Conservation (phyloP, 495 filamentous ascomycete genomes). For the Penicillium robsamsonii region DNA sequence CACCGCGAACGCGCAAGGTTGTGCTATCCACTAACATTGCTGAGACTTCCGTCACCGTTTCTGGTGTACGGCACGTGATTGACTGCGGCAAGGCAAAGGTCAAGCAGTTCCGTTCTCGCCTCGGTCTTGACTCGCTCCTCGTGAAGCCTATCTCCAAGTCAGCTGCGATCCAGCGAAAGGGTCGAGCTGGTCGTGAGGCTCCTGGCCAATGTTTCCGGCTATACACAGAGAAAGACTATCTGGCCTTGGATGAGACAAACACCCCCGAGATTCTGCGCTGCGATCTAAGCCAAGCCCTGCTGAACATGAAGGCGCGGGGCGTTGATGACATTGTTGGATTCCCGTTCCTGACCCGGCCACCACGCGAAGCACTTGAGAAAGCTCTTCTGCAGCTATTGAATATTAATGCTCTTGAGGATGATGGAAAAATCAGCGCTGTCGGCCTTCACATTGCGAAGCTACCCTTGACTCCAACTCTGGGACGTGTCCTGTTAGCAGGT, state of each 20-base stretch:
- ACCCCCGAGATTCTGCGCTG: conserved; percentile 88
- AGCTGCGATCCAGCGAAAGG: conserved; percentile 85
- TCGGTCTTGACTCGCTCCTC: conserved; percentile 88
- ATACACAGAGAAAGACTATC: conserved; percentile 81
- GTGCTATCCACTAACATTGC: conserved; percentile 96
- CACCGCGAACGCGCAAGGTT: conserved; percentile 76
- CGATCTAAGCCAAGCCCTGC: conserved; percentile 78
- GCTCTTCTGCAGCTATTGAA: conserved; percentile 76
- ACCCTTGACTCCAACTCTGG: conserved; percentile 78
- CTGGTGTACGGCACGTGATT: conserved; percentile 86
- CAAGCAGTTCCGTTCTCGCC: conserved; percentile 80
- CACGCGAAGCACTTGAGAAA: conserved; percentile 74
- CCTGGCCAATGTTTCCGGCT: conserved; percentile 86
- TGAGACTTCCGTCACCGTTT: conserved; percentile 94
- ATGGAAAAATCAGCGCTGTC: conserved; percentile 68
- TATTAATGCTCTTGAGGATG: conserved; percentile 71
- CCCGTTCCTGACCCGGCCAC: conserved; percentile 79
- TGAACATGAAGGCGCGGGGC: conserved; percentile 92
- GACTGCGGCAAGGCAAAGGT: conserved; percentile 94
- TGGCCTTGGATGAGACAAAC: conserved; percentile 65
- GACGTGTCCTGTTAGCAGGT: conserved; percentile 79
- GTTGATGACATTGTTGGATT: conserved; percentile 80
- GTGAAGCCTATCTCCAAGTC: conserved; percentile 91
- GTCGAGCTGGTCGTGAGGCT: conserved; percentile 90
- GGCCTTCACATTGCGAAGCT: conserved; percentile 77